Conservation (phyloP, 768 basidiomycete species). For the Agrocybe pediades region DNA sequence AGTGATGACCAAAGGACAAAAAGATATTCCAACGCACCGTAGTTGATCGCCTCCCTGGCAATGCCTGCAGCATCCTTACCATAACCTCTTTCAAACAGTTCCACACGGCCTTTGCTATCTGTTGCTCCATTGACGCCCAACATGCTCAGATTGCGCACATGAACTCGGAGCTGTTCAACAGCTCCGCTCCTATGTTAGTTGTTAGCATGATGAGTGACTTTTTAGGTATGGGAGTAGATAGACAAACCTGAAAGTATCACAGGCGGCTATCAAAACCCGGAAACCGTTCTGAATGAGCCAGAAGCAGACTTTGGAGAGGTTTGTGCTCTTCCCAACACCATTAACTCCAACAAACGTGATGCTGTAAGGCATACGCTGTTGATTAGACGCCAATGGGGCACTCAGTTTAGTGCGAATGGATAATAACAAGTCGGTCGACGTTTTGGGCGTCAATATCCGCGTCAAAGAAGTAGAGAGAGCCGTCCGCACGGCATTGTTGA, state of each 20-base stretch:
- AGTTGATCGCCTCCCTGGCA: conserved; percentile 90
- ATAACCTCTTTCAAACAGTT: conserved; percentile 95
- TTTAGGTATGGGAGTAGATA: not conserved
- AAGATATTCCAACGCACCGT: conserved; percentile 54
- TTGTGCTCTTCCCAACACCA: conserved; percentile 98
- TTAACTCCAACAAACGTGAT: conserved; percentile 99
- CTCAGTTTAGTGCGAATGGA: conserved; percentile 90
- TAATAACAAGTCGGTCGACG: conserved; percentile 93
- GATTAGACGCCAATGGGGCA: conserved; percentile 70
- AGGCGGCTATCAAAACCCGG: conserved; percentile 94
- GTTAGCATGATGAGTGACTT: not conserved
- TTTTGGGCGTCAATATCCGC: conserved; percentile 93
- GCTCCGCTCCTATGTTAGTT: conserved; percentile 74
- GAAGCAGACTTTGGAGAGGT: conserved; percentile 97
- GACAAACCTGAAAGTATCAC: conserved; percentile 90
- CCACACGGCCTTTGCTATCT: conserved; percentile 77
- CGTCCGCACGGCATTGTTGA: conserved; percentile 78
- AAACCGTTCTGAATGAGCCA: conserved; percentile 97
- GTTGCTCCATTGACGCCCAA: conserved; percentile 69
- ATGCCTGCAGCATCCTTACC: conserved; percentile 99
- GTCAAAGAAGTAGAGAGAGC: conserved; percentile 89
- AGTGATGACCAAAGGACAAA: not conserved
- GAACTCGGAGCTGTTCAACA: conserved; percentile 96
- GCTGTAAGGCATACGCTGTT: conserved; percentile 84
- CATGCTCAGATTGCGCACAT: conserved; percentile 92